Evolutionary conservation across 352 stramenopile genomes (phyloP), one percentile per base, ranked within the genome.

Genomic region (Labyrinthula sp.): DNA sequence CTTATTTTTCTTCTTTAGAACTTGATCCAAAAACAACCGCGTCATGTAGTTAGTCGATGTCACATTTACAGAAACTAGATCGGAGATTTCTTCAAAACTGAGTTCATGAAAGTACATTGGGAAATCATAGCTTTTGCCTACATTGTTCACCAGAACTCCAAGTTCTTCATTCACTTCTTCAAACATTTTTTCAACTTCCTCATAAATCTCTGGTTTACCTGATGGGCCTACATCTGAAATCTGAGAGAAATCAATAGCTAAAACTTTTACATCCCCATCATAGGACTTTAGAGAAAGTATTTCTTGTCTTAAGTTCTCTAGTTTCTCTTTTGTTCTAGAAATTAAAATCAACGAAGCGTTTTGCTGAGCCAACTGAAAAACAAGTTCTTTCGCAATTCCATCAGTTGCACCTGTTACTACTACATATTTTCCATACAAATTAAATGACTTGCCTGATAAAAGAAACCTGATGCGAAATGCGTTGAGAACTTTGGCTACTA

Each of bases 101-200:
- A 99, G 68, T 61, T 97, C 83, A 45, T 92, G 69, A 67, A 95
- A 97, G 70, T 87, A 97, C 65, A 89, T 76, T 3, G 89, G 83
- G 63, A 93, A 95, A 40, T 89, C 78, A 68, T 99, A 98, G 47
- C 76, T 93, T 30, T 95, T 77, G 43, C 90, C 90, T 17, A 98
- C 90, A 66, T 97, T 98, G 72, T 99, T 99, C 54, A 97, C 57
- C 23, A 99, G 73, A 40, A 99, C 72, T 23, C 86, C 90, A 22
- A 99, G 60, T 64, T 71, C 48, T 75, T 74, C 40, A 45, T 36
- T 62, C 26, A 63, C 40, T 6, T 80, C 62, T 54, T 89, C 72
- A 48, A 89, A 79, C n/a, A n/a, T n/a, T n/a, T n/a, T n/a, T n/a
- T n/a, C n/a, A n/a, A n/a, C n/a, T n/a, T n/a, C n/a, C n/a, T n/a